Base-by-base conservation (phyloP, 805 yeast genomes). In the Myxozyma monticola region DNA sequence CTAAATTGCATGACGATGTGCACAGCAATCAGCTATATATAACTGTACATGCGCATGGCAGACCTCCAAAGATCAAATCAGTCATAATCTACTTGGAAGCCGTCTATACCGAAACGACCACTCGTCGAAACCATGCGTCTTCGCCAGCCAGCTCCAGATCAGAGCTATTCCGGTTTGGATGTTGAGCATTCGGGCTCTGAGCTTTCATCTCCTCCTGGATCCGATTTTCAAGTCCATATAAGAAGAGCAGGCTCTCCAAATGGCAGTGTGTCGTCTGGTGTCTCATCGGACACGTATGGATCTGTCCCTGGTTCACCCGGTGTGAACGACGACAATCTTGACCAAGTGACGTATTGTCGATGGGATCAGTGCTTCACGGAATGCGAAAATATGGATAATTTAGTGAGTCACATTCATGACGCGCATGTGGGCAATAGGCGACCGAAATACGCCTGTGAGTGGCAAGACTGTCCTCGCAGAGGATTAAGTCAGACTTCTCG, bases 381-480 rank as follows among this genome's bases (percentile, higher is more conserved):
- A 17, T 68, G 67, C 44, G 53, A 59, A 10, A 68, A 66, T 45
- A 50, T 72, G 46, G 72, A 71, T 48, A 66, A 65, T n/a, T 60
- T 75, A 21, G 77, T 71, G 9, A 56, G 62, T 3, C 79, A 75
- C 54, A 63, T 75, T 17, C 66, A 64, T 29, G 62, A 62, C n/a
- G 71, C 62, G 15, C 79, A 75, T 49, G 66, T 73, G 12, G 68
- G 67, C 12, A 58, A 56, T 14, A 52, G 69, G 29, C 55, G 63
- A 46, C 50, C 64, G 17, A 70, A 76, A 43, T 77, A 79, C 56
- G 63, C 73, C 5, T 84, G 89, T 57, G 76, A 74, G 37, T 84
- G 90, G 90, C 73, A 69, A 33, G 76, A 72, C 8, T 84, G 90
- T 62, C 65, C 76, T 12, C 57, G 80, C 14, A 71, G 68, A 45